Conservation (phyloP, 768 basidiomycete genomes). For the Suillus alpinus region DNA sequence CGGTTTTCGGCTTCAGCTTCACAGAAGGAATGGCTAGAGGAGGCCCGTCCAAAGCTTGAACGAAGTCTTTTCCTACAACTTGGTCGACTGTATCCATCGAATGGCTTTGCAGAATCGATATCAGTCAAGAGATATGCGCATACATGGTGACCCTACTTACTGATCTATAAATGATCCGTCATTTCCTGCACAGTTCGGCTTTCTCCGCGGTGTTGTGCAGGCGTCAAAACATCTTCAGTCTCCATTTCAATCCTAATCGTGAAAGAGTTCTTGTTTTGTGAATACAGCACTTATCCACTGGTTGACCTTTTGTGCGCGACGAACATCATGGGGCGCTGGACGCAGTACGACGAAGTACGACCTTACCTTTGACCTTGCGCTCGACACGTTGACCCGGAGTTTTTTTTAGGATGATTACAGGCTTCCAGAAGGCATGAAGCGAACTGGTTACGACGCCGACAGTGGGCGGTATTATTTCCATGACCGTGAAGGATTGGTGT, state of each 20-base stretch:
- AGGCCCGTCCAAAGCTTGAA: background rate
- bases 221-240: background rate
- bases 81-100: background rate
- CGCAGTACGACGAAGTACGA: slow-evolving; percentile 33
- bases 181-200: slow-evolving; percentile 11
- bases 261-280: background rate
- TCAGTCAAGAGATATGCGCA: background rate
- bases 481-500: slow-evolving; percentile 48
- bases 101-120: background rate
- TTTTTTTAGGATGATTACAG: slow-evolving; percentile 46
- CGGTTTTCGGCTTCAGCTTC: background rate
- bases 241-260: background rate
- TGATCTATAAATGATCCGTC: background rate
- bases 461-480: slow-evolving; percentile 63
- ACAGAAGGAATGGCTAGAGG: background rate
- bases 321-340: slow-evolving; percentile 35
- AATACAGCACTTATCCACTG: slow-evolving; percentile 8
- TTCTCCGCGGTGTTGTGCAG: slow-evolving; percentile 14
- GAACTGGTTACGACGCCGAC: slow-evolving; percentile 78
- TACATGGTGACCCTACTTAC: background rate
- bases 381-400: slow-evolving; percentile 1
- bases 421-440: slow-evolving; percentile 51
- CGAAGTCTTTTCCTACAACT: background rate
- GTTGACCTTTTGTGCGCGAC: slow-evolving; percentile 17
- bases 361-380: background rate